A percentile compares a stretch with the other conserved stretches of the same genome.
phyloP scores from a whole-genome alignment of 306 rosid genomes.

The Quercus gilva region DNA sequence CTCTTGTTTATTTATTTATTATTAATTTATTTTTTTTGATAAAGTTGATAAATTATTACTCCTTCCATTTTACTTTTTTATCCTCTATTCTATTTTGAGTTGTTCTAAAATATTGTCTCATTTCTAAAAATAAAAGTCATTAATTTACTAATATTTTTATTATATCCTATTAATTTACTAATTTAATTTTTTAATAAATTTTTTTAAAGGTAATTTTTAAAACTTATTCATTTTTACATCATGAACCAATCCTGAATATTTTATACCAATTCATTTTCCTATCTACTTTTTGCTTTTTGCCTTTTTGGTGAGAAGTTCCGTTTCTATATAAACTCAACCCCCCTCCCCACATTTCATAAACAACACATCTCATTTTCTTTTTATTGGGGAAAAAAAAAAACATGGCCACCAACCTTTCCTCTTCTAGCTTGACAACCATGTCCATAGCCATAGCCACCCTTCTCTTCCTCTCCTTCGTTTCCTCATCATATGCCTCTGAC shows the following conservation, averaged over 20 bases:
- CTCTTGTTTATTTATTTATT: too few species aligned
- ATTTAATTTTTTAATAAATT: too few species aligned
- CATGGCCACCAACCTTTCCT: background rate
- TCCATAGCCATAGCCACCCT: constrained; percentile 12
- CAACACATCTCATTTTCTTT: background rate
- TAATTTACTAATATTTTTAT: too few species aligned
- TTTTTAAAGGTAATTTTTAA: too few species aligned
- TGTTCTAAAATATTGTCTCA: too few species aligned
- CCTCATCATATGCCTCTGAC: constrained; percentile 16
- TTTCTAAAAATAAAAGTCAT: too few species aligned
- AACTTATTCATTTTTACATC: too few species aligned
- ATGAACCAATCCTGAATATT: constrained; percentile 7
- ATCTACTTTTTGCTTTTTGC: background rate
- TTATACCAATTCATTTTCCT: background rate
- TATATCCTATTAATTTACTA: too few species aligned
- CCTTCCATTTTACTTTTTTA: too few species aligned
- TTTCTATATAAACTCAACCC: constrained; percentile 22
- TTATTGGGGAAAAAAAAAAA: background rate
- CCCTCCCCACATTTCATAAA: constrained; percentile 6
- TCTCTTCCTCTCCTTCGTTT: constrained; percentile 34
- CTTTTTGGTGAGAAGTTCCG: background rate
- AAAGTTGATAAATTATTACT: too few species aligned
- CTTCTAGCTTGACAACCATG: background rate
- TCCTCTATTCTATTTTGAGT: too few species aligned
- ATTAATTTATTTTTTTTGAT: too few species aligned